phyloP scores from a whole-genome alignment of 176 grass and related monocot genomes.

The Leersia perrieri region DNA sequence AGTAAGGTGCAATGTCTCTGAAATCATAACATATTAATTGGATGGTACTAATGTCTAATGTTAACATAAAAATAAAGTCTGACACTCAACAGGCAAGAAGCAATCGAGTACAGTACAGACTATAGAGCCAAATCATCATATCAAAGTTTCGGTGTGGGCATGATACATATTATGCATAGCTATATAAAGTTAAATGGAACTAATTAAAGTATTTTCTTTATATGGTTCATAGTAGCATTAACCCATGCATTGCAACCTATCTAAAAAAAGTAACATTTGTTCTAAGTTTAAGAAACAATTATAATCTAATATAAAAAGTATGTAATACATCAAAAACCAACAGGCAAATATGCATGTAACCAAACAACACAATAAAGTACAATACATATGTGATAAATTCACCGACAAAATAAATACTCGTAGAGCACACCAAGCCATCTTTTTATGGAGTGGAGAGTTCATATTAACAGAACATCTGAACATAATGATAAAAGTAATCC shows the following conservation, averaged over 20 bases:
- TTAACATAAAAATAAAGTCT: neutral
- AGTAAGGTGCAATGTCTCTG: neutral
- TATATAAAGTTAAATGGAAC: neutral
- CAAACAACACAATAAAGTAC: neutral
- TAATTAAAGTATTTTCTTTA: neutral
- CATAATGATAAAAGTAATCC: neutral
- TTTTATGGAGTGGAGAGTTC: neutral
- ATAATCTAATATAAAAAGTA: neutral
- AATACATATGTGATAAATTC: neutral
- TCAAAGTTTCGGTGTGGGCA: neutral
- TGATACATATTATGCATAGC: neutral
- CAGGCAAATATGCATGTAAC: neutral
- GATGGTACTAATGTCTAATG: neutral
- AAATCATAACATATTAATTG: constrained; percentile 3
- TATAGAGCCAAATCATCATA: neutral
- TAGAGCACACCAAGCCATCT: neutral
- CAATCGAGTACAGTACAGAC: too few relatives aligned
- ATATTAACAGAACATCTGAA: neutral
- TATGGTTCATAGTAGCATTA: neutral
- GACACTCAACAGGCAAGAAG: too few relatives aligned
- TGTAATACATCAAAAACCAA: neutral
- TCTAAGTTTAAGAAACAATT: neutral
- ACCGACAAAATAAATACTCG: neutral
- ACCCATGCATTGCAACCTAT: neutral
- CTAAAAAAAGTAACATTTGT: neutral